phyloP scores from a whole-genome alignment of 2,329 filamentous ascomycete genomes.

The Clarireedia paspali region DNA sequence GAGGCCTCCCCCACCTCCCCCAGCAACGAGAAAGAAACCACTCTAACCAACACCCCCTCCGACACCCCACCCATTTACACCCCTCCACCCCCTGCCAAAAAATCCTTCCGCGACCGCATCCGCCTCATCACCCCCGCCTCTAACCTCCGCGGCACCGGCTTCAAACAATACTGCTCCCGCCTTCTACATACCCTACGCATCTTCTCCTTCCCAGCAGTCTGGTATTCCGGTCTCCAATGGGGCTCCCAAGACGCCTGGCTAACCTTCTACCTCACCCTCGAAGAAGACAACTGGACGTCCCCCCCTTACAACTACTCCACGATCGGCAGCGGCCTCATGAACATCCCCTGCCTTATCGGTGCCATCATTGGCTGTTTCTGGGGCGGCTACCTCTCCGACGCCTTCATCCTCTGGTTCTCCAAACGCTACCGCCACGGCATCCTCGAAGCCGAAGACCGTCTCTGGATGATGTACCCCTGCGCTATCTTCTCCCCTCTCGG shows the following conservation, averaged over 20 bases:
- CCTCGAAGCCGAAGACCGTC: slow-evolving; percentile 34
- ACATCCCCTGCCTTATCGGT: slow-evolving; percentile 46
- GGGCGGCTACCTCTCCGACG: slow-evolving; percentile 49
- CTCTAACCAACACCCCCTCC: slow-evolving; percentile 8
- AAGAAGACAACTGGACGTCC: slow-evolving; percentile 47
- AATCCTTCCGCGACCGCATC: slow-evolving; percentile 46
- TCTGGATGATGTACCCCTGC: slow-evolving; percentile 29
- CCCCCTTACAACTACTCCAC: slow-evolving; percentile 48
- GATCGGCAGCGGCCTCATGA: slow-evolving; percentile 48
- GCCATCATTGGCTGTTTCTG: slow-evolving; percentile 48
- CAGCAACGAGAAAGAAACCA: slow-evolving; percentile 12
- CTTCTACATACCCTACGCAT: slow-evolving; percentile 48
- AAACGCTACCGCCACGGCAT: slow-evolving; percentile 25
- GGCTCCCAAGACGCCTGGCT: slow-evolving; percentile 53
- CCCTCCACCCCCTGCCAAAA: slow-evolving; percentile 28
- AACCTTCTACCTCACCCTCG: slow-evolving; percentile 50
- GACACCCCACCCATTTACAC: slow-evolving; percentile 4
- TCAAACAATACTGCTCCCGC: slow-evolving; percentile 45
- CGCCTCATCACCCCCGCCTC: slow-evolving; percentile 47
- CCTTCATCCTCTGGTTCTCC: slow-evolving; percentile 42
- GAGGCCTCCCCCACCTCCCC: neutral
- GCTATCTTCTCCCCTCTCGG: slow-evolving; percentile 31
- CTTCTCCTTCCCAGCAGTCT: slow-evolving; percentile 49
- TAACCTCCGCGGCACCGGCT: slow-evolving; percentile 44
- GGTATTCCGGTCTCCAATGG: slow-evolving; percentile 51